phyloP scores from a whole-genome alignment of 2,329 filamentous ascomycete species.

The Simplicillium aogashimaense region DNA sequence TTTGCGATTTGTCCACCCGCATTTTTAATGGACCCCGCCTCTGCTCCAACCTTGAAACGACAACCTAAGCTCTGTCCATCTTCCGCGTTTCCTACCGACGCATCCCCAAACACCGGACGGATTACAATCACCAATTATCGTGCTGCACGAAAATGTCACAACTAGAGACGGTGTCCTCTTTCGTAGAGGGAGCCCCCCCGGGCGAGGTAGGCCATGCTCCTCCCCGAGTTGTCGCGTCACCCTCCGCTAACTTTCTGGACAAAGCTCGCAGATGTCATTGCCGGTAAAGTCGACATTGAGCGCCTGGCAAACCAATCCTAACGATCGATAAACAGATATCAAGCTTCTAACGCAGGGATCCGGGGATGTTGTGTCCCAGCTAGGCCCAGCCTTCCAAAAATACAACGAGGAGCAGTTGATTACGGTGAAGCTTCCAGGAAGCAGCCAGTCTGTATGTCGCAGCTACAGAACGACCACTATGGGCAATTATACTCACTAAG shows the following conservation, averaged over 20 bases:
- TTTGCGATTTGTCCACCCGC: neutral
- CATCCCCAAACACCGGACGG: slow-evolving; percentile 3
- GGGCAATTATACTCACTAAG: neutral
- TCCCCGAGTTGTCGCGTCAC: slow-evolving; percentile 8
- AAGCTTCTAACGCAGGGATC: slow-evolving; percentile 70
- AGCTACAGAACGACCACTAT: neutral
- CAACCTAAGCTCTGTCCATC: neutral
- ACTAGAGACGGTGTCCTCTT: slow-evolving; percentile 55
- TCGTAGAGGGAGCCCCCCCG: slow-evolving; percentile 87
- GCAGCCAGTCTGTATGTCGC: slow-evolving; percentile 47
- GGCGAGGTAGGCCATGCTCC: slow-evolving; percentile 69
- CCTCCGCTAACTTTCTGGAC: slow-evolving; percentile 16
- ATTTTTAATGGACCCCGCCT: neutral
- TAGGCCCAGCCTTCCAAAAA: slow-evolving; percentile 76
- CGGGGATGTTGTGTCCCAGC: slow-evolving; percentile 56
- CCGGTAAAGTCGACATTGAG: slow-evolving; percentile 45
- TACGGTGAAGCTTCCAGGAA: slow-evolving; percentile 80
- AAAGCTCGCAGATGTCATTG: slow-evolving; percentile 79
- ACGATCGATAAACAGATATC: slow-evolving; percentile 56
- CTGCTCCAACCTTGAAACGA: slow-evolving; percentile 1
- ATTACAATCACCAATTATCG: neutral
- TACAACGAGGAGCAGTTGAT: slow-evolving; percentile 95
- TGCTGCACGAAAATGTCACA: slow-evolving; percentile 21
- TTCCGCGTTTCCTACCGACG: too few relatives aligned
- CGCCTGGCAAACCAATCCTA: neutral